A percentile compares a stretch with the other conserved stretches of the same genome.
phyloP scores from a whole-genome alignment of 306 rosid genomes.

The Trifolium subterraneum region DNA sequence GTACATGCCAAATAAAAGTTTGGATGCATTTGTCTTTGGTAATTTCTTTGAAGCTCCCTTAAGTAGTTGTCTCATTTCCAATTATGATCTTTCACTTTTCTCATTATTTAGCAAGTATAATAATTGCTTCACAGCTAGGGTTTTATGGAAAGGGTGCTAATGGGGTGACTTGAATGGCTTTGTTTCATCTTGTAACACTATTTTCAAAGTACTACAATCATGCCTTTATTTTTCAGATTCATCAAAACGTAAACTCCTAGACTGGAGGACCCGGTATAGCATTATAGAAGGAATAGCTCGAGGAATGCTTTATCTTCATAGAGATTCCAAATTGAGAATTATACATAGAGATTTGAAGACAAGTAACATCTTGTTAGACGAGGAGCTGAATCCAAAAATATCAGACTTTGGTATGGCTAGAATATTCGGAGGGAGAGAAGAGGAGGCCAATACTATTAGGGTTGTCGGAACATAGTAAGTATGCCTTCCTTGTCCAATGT shows the following conservation, averaged over 20 bases:
- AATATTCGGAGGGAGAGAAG: conserved; percentile 27
- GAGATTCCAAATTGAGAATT: background rate
- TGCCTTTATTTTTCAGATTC: background rate
- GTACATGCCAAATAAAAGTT: conserved; percentile 48
- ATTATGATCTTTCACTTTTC: background rate
- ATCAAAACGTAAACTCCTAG: background rate
- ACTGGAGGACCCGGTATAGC: background rate
- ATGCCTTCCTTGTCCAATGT: background rate
- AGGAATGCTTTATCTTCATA: background rate
- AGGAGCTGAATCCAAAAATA: conserved; percentile 31
- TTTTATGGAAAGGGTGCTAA: background rate
- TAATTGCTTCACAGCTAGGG: background rate
- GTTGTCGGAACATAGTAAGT: conserved; percentile 41
- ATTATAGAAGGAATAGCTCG: background rate
- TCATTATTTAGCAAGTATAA: background rate
- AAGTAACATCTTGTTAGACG: background rate
- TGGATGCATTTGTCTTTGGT: conserved; percentile 45
- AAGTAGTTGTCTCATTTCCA: background rate
- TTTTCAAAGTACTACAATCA: too few species aligned
- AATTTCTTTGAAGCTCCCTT: background rate
- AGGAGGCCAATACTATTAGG: conserved; percentile 30
- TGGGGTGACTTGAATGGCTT: too few species aligned
- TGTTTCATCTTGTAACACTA: background rate
- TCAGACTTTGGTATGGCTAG: conserved; percentile 42
- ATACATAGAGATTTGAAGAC: background rate